Conservation (phyloP, 1,284 basidiomycete species). For the Ceratobasidium sp. region DNA sequence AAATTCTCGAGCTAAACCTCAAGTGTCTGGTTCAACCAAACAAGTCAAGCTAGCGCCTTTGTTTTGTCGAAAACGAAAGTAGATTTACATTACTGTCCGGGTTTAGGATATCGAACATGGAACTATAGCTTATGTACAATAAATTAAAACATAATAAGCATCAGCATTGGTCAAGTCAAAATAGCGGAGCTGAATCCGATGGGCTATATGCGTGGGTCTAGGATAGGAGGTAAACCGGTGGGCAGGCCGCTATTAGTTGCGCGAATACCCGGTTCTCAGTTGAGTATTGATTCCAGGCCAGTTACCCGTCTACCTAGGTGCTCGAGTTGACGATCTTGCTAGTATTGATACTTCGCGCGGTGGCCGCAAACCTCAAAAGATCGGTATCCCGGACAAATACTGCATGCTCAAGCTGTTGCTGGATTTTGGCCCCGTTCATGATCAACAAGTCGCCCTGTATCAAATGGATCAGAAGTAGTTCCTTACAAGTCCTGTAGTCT, state of each 20-base stretch:
- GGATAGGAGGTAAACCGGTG: neutral
- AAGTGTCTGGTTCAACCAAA: neutral
- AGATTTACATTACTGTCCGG: neutral
- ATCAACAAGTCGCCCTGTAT: constrained; percentile 37
- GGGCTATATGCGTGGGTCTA: neutral
- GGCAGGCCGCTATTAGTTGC: neutral
- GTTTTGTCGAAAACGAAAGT: constrained; percentile 29
- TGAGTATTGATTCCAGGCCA: too few relatives aligned
- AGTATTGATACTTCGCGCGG: constrained; percentile 22
- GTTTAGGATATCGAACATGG: neutral
- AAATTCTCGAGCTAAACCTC: neutral
- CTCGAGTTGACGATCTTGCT: neutral
- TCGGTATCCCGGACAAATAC: constrained; percentile 42
- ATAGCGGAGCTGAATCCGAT: neutral
- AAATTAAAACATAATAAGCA: constrained; percentile 15
- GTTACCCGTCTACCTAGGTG: too few relatives aligned
- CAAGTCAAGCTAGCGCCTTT: constrained; percentile 27
- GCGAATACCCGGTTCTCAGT: too few relatives aligned
- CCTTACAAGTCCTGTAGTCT: neutral
- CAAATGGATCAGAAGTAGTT: neutral
- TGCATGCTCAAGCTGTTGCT: constrained; percentile 35
- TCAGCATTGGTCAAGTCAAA: neutral
- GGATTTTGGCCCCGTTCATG: constrained; percentile 33
- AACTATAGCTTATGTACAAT: constrained; percentile 22
- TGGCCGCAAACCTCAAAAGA: constrained; percentile 37